phyloP scores from a whole-genome alignment of 2,329 filamentous ascomycete species.

The Bipolaris bicolor region DNA sequence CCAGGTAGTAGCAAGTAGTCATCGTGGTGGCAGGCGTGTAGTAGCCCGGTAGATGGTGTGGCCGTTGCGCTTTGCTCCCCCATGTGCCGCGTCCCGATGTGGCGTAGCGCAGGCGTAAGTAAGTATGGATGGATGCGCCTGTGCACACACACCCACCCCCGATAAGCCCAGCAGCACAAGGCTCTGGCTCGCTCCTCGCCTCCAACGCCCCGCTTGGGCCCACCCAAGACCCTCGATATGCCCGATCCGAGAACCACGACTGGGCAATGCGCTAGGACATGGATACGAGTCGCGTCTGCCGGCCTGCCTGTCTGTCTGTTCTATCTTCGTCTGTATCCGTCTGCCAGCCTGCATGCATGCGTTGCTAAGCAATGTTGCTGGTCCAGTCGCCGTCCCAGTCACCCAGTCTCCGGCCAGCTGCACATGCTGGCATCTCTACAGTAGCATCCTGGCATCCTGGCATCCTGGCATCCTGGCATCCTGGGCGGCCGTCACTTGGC shows the following conservation, averaged over 20 bases:
- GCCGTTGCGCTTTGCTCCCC: not conserved
- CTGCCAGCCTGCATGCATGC: not conserved
- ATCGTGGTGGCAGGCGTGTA: not conserved
- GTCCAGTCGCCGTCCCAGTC: conserved; percentile 12
- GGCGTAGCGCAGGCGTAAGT: not conserved
- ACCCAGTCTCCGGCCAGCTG: conserved; percentile 11
- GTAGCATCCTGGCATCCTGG: not conserved
- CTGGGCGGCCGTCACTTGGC: not conserved
- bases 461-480: not conserved
- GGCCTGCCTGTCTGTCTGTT: not conserved
- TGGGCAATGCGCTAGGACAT: not conserved
- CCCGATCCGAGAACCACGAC: conserved; percentile 6
- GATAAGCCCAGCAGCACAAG: not conserved
- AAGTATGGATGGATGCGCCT: not conserved
- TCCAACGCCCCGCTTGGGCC: not conserved
- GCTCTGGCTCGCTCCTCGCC: not conserved
- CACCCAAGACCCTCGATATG: not conserved
- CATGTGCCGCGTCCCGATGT: not conserved
- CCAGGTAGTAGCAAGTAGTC: not conserved
- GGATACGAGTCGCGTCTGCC: not conserved
- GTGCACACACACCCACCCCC: not conserved
- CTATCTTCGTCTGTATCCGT: no score
- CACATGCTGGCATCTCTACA: not conserved
- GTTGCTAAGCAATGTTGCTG: not conserved
- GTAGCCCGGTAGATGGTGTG: not conserved